Conservation (phyloP, 2,329 filamentous ascomycete species). For the Bimuria novae-zelandiae region DNA sequence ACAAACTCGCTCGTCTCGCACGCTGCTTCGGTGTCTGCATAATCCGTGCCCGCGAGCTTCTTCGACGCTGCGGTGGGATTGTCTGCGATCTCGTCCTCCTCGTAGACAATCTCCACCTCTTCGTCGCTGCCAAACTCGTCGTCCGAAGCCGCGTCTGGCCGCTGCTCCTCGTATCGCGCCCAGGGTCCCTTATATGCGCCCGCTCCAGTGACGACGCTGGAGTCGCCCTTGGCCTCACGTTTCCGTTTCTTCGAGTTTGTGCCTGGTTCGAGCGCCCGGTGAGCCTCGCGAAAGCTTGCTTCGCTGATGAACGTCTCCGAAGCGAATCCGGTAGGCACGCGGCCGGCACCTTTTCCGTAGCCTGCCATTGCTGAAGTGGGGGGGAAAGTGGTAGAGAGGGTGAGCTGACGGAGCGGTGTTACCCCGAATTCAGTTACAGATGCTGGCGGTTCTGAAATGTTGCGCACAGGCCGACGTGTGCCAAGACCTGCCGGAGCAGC, state of each 20-base stretch:
- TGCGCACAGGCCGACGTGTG: slow-evolving; percentile 4
- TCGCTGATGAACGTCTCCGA: slow-evolving; percentile 90
- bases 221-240: slow-evolving; percentile 83
- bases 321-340: slow-evolving; percentile 74
- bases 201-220: slow-evolving; percentile 81
- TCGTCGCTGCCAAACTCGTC: slow-evolving; percentile 68
- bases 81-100: slow-evolving; percentile 71
- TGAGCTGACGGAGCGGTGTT: too few relatives aligned
- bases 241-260: slow-evolving; percentile 72
- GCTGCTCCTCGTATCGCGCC: slow-evolving; percentile 80
- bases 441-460: not conserved
- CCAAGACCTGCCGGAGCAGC: not conserved
- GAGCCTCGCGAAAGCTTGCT: slow-evolving; percentile 84
- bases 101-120: slow-evolving; percentile 73
- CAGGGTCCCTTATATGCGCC: slow-evolving; percentile 92
- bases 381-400: not conserved
- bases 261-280: slow-evolving; percentile 73
- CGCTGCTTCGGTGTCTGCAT: slow-evolving; percentile 50
- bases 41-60: slow-evolving; percentile 61
- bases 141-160: slow-evolving; percentile 68
- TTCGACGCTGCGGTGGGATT: slow-evolving; percentile 64
- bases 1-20: slow-evolving; percentile 86
- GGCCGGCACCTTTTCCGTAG: slow-evolving; percentile 38
- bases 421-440: too few relatives aligned
- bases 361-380: slow-evolving; percentile 20